Evolutionary conservation across 2,329 filamentous ascomycete genomes (phyloP), one percentile per base, ranked within the genome.

Genomic region (Nothomitra cinnamomea): DNA sequence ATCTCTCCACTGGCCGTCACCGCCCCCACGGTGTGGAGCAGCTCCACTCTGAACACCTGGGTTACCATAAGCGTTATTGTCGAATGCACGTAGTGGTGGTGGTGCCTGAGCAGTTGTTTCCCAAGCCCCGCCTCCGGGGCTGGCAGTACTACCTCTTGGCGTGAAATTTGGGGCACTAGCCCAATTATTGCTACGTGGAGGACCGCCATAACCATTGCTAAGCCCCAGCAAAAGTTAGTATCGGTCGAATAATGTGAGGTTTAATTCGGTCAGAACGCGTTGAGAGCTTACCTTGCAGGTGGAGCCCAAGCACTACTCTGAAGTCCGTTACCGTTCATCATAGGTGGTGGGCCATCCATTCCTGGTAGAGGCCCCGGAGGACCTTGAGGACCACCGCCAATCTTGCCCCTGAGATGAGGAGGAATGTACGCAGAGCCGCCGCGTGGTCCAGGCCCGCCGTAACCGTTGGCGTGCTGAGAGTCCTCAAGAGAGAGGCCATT

Each of bases 1-100:
- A 61, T 96, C 90, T 65, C 83, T 82, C 92, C 92, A 98, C 73
- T 87, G 82, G 64, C 92, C 92, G 65, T 96, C 92, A 64, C 92
- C 92, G 66, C 88, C 94, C 63, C 89, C 88, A 63, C 85, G 82
- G 63, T 81, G 75, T 64, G 76, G 62, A 60, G 74, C 72, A 58
- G 71, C 72, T 56, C 71, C 70, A 57, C 73, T 71, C 75, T 74
- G 57, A 51, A 62, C 64, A 58, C 69, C 68, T 56, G 72, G 70
- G 64, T 72, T 74, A 57, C 77, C 77, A 62, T 84, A 84, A 55
- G 72, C 77, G 65, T 77, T 80, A 60, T 78, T 73, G 64, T 84
- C 78, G 65, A 82, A 82, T 24, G 43, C 58, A 69, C 68, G 58
- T 67, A 60, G 59, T 59, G 59, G 59, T 61, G 53, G 63, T 61